A percentile compares a stretch with the other conserved stretches of the same genome.
phyloP scores from a whole-genome alignment of 208 protist species.

The Willaertia magna region DNA sequence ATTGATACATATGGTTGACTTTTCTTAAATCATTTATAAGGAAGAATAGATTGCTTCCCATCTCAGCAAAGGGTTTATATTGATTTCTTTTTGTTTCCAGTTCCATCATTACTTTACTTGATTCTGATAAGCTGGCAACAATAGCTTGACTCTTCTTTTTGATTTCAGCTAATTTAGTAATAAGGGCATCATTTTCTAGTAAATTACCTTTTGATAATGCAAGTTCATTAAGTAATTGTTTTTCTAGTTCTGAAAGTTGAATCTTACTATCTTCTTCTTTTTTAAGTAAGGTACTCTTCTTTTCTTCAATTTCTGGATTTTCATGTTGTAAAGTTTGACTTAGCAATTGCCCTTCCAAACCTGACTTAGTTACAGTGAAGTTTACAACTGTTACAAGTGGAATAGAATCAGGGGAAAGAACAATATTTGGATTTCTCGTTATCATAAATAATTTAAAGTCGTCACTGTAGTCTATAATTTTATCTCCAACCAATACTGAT shows the following conservation, averaged over 20 bases:
- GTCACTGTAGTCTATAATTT: conserved; percentile 86
- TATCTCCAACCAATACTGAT: conserved; percentile 88
- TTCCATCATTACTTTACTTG: conserved; percentile 61
- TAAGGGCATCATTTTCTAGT: conserved; percentile 83
- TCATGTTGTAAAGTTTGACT: conserved; percentile 86
- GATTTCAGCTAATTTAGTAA: conserved; percentile 82
- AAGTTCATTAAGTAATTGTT: conserved; percentile 73
- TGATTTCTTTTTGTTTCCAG: conserved; percentile 82
- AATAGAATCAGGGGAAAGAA: conserved; percentile 71
- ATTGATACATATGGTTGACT: conserved; percentile 94
- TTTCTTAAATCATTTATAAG: conserved; percentile 63
- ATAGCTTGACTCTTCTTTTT: conserved; percentile 83
- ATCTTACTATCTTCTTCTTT: conserved; percentile 89
- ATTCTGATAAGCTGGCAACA: conserved; percentile 58
- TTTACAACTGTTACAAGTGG: conserved; percentile 81
- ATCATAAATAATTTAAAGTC: conserved; percentile 88
- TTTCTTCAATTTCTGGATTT: conserved; percentile 85
- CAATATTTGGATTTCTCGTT: conserved; percentile 64
- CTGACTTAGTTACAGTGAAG: conserved; percentile 90
- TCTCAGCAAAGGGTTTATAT: conserved; percentile 76
- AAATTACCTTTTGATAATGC: conserved; percentile 80
- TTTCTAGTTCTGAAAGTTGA: conserved; percentile 76
- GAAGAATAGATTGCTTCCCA: conserved; percentile 76
- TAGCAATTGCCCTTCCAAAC: conserved; percentile 91
- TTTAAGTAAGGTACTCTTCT: conserved; percentile 73